phyloP scores from a whole-genome alignment of 2,329 filamentous ascomycete species.

The Fusarium clavum region DNA sequence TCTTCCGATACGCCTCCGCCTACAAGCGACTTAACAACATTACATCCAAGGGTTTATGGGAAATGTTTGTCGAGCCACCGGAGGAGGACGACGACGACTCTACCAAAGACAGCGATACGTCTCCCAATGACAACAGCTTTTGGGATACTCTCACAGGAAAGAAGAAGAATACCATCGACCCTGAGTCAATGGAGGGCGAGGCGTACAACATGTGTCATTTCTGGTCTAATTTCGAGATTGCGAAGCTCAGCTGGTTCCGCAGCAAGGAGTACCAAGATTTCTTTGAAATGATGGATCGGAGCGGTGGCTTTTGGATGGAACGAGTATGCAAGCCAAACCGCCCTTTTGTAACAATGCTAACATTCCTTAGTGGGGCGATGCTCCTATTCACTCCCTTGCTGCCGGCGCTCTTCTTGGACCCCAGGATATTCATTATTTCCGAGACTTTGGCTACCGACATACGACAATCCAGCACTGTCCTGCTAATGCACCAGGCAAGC shows the following conservation, averaged over 20 bases:
- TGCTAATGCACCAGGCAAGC: constrained; percentile 89
- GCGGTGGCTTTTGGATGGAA: constrained; percentile 99
- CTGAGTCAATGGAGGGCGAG: constrained; percentile 95
- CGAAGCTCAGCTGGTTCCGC: constrained; percentile 92
- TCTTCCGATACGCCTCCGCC: constrained; percentile 98
- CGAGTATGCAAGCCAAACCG: constrained; percentile 67
- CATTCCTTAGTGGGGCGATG: constrained; percentile 87
- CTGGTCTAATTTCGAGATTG: constrained; percentile 99
- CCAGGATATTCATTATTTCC: constrained; percentile 96
- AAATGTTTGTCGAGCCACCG: constrained; percentile 92
- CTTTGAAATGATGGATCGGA: constrained; percentile 98
- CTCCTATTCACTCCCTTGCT: constrained; percentile 96
- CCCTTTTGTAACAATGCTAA: constrained; percentile 41
- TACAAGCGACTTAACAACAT: constrained; percentile 95
- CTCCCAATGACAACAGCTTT: constrained; percentile 83
- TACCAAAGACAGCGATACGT: constrained; percentile 72
- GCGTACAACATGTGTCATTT: constrained; percentile 99
- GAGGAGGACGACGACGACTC: constrained; percentile 72
- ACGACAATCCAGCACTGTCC: constrained; percentile 99
- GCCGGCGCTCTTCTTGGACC: constrained; percentile 87
- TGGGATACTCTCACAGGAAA: constrained; percentile 78
- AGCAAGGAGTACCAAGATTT: constrained; percentile 98
- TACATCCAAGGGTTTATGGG: constrained; percentile 92
- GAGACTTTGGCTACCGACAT: constrained; percentile 97
- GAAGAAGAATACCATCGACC: constrained; percentile 82